Evolutionary conservation across 768 basidiomycete species (phyloP), one percentile per base, ranked within the genome.

Genomic region (Rhizopogon roseolus): DNA sequence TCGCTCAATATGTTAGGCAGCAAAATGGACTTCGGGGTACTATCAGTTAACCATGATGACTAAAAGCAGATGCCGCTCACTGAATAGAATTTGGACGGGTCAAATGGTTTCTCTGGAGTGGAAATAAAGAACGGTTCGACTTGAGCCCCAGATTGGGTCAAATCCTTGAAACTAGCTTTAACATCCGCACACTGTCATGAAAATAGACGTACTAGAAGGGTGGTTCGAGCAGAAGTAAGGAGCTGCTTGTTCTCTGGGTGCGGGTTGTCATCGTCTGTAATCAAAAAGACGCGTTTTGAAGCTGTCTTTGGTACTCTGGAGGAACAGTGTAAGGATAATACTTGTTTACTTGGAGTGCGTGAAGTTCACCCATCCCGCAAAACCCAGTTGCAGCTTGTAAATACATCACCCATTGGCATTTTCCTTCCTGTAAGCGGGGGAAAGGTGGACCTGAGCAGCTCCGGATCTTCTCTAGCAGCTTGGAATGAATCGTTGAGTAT

Each of bases 41-140:
- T 17, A 43, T 40, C 36, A 17, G 32, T 32, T 17, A n/a, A 19
- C 11, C 17, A 28, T 1, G 38, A 5, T 29, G 51, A 7, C 44
- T 44, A 39, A 36, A 41, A 28, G 29, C 32, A 48, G 46, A 38
- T 36, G 32, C 42, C 16, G 68, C 83, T 50, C 55, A 93, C 92
- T 8, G 85, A 82, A 66, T 90, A 96, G 67, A 94, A 94, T 54
- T 82, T 90, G 22, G 77, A 71, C 4, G 83, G 64, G 49, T 90
- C 82, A 56, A 97, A 98, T 0, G 79, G 74, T 41, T 81, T 83
- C 5, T 82, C 80, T 4, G 76, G 68, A 0, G 81, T 81, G 51
- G 82, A 82, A 50, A 98, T 91, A 71, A 97, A 95, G 71, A 96
- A 97, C 0, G 94, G 92, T 57, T 93, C 89, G 40, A 97, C 75